Evolutionary conservation across 768 basidiomycete genomes (phyloP).

Genomic region (Leccinum olivaceopallidum): DNA sequence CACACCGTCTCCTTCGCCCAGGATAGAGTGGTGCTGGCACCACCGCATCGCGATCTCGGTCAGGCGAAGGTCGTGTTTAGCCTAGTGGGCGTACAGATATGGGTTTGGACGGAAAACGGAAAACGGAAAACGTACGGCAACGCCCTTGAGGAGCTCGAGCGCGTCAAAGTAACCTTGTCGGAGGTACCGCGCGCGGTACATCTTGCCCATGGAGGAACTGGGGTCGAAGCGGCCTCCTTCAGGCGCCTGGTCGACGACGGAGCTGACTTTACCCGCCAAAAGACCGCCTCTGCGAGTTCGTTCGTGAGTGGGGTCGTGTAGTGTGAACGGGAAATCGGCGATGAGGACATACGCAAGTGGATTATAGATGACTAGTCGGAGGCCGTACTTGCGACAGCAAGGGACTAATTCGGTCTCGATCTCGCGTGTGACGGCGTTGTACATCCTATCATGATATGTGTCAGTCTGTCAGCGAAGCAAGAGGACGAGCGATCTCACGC

Average conservation of each 20-base stretch:
- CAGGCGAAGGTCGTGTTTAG: constrained; percentile 46
- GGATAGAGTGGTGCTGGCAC: constrained; percentile 55
- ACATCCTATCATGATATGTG: constrained; percentile 32
- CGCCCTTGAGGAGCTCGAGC: constrained; percentile 39
- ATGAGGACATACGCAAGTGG: constrained; percentile 45
- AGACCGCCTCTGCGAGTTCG: constrained; percentile 7
- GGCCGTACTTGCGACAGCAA: constrained; percentile 56
- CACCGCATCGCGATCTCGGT: constrained; percentile 62
- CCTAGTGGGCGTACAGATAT: neutral
- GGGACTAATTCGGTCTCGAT: constrained; percentile 54
- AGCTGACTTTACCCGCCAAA: constrained; percentile 48
- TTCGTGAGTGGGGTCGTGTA: neutral
- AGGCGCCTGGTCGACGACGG: constrained; percentile 31
- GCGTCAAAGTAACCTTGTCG: constrained; percentile 44
- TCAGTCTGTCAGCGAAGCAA: neutral
- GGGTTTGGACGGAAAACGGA: neutral
- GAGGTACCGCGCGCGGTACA: constrained; percentile 49
- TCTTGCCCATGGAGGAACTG: constrained; percentile 36
- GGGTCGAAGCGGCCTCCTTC: constrained; percentile 45
- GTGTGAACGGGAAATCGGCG: neutral
- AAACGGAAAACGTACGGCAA: constrained; percentile 36
- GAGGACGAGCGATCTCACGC: constrained; percentile 34
- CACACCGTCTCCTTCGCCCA: constrained; percentile 45
- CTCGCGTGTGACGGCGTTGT: constrained; percentile 49
- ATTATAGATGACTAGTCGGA: constrained; percentile 58